A percentile compares a stretch with the other conserved stretches of the same genome.
These are phyloP conservation scores for Rhododendron mucronatum DNA, from an alignment of 148 eudicot genomes.

Conservation along the genomic window DNA sequence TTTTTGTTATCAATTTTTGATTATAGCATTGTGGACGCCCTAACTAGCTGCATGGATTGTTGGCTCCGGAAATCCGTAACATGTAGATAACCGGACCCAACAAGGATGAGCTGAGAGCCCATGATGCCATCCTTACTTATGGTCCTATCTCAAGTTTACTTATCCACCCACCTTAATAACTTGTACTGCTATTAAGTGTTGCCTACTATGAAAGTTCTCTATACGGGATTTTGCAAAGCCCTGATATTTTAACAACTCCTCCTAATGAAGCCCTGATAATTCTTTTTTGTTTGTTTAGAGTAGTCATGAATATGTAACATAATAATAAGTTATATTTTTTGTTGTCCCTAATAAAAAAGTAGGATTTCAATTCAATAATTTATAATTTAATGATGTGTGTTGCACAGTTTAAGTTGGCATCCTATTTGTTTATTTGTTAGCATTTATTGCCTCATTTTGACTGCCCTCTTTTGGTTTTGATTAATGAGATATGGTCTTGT, in stretches of 20 bases:
- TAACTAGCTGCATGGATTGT: background rate
- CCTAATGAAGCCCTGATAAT: background rate
- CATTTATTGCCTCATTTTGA: background rate
- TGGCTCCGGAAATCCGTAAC: background rate
- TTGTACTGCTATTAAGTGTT: background rate
- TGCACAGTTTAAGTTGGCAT: background rate
- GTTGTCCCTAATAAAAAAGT: background rate
- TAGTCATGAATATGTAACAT: background rate
- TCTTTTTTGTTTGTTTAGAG: background rate
- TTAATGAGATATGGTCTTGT: background rate
- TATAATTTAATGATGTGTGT: background rate
- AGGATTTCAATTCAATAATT: background rate
- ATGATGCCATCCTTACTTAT: background rate
- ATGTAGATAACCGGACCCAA: background rate
- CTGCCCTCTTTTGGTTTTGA: background rate
- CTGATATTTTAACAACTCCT: background rate
- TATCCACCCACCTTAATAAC: background rate
- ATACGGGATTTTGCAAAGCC: background rate
- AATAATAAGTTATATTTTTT: background rate
- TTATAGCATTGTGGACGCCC: too few species aligned
- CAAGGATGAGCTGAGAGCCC: slow-evolving; percentile 5
- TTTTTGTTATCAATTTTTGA: too few species aligned
- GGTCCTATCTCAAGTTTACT: background rate
- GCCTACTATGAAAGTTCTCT: background rate
- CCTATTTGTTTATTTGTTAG: background rate